phyloP scores from a whole-genome alignment of 225 moss, liverwort and hornwort genomes.

The Physcomitrium patens region DNA sequence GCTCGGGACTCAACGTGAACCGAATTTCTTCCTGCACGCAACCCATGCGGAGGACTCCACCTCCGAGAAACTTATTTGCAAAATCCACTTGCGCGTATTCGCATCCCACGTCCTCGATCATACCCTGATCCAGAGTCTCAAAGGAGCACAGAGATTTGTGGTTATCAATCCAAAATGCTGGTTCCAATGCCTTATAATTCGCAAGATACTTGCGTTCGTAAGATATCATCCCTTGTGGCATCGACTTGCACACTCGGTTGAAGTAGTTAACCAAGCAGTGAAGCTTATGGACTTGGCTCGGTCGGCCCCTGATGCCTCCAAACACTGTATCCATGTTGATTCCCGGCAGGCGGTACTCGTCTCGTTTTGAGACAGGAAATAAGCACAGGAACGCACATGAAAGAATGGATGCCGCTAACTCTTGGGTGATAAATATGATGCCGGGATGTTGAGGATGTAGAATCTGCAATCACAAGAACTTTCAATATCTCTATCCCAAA shows the following conservation, averaged over 20 bases:
- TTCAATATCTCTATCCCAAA: background rate
- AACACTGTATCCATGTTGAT: conserved; percentile 46
- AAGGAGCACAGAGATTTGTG: conserved; percentile 51
- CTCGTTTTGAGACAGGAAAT: conserved; percentile 35
- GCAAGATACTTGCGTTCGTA: conserved; percentile 41
- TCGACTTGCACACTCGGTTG: conserved; percentile 44
- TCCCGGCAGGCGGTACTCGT: conserved; percentile 32
- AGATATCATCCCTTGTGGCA: conserved; percentile 46
- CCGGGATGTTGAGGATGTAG: conserved; percentile 40
- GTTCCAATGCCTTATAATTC: conserved; percentile 13
- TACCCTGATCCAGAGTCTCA: conserved; percentile 52
- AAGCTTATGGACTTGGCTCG: conserved; percentile 49
- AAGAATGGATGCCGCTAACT: conserved; percentile 41
- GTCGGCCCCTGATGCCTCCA: conserved; percentile 27
- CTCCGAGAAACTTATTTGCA: conserved; percentile 77
- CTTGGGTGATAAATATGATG: conserved; percentile 39
- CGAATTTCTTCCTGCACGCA: conserved; percentile 77
- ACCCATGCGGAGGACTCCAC: conserved; percentile 66
- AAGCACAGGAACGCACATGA: conserved; percentile 44
- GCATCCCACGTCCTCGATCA: conserved; percentile 63
- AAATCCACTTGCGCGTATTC: conserved; percentile 75
- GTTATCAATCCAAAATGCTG: conserved; percentile 29
- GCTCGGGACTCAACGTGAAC: conserved; percentile 52
- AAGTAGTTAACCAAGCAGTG: conserved; percentile 49
- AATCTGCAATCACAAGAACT: conserved; percentile 38